These are phyloP conservation scores for Rehmannia glutinosa DNA, from an alignment of 257 asterid genomes.

Conservation along the genomic window DNA sequence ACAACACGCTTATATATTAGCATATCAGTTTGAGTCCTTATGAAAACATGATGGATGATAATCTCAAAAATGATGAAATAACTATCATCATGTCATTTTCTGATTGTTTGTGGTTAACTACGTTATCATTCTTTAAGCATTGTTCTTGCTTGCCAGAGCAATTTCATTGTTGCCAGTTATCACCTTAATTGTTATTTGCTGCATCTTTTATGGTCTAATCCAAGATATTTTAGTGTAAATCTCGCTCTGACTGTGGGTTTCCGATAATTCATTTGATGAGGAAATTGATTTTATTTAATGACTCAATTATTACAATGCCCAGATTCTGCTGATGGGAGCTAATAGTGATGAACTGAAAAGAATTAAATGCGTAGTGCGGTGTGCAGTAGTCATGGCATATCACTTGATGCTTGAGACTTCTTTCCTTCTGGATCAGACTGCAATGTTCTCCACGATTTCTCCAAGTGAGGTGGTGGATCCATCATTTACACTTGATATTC, in stretches of 20 bases:
- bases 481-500: conserved; percentile 33
- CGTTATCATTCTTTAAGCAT: too few relatives aligned
- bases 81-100: too few relatives aligned
- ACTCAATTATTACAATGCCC: conserved; percentile 18
- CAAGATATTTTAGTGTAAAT: not conserved
- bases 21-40: not conserved
- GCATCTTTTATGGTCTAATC: too few relatives aligned
- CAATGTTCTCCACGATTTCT: conserved; percentile 80
- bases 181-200: too few relatives aligned
- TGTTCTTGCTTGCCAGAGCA: too few relatives aligned
- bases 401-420: conserved; percentile 93
- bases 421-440: conserved; percentile 76
- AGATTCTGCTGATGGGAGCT: conserved; percentile 92
- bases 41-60: not conserved
- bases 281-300: not conserved
- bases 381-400: conserved; percentile 96
- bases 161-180: too few relatives aligned
- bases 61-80: not conserved
- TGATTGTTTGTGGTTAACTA: too few relatives aligned
- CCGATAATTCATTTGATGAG: not conserved
- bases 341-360: conserved; percentile 72
- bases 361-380: conserved; percentile 76
- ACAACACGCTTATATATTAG: not conserved
- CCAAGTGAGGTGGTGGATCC: conserved; percentile 39
- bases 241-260: not conserved